Base-by-base conservation (phyloP, 2,329 filamentous ascomycete genomes). In the Xylaria sp. region DNA sequence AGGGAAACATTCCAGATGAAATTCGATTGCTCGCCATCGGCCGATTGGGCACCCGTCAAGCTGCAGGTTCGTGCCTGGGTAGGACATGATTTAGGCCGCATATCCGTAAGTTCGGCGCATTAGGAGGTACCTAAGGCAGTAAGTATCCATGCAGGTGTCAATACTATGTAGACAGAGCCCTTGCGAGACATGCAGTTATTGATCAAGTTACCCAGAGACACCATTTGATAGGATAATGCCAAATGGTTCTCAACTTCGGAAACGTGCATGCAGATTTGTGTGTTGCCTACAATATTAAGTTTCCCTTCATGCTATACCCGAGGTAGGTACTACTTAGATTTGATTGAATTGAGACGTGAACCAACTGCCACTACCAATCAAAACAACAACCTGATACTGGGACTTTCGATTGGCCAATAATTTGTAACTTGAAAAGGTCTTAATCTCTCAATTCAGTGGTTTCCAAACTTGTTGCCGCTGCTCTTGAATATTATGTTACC, bases 81-180 rank as follows among this genome's bases (percentile, higher is more conserved):
- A 71, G 75, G 74, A 76, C 75, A 74, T 66, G 28, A 73, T 70
- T 74, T 74, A 68, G 75, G 75, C 72, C 75, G 76, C 76, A 78
- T 77, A 69, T 67, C 71, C 69, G 64, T 76, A 74, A 77, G 72
- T 57, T 65, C 71, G 66, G 72, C 59, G 57, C 54, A 64, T 40
- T 49, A 58, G 4, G n/a, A 20, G 31, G 36, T 38, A 38, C 36
- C 33, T 33, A 10, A 10, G 33, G 36, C 36, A 31, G 67, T 72
- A 72, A 68, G 67, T 68, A 73, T 66, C 66, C 57, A 63, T 63
- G 61, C 42, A 56, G 48, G 36, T 70, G 68, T 67, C 59, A 64
- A 65, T 58, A 64, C 33, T 33, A 65, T 23, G 23, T 23, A 1
- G 40, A 65, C 65, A 66, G 65, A 58, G 46, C 57, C 46, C 67